Base-by-base conservation (phyloP, 192 early-diverging fungal species). In the Phycomyces blakesleeanus region DNA sequence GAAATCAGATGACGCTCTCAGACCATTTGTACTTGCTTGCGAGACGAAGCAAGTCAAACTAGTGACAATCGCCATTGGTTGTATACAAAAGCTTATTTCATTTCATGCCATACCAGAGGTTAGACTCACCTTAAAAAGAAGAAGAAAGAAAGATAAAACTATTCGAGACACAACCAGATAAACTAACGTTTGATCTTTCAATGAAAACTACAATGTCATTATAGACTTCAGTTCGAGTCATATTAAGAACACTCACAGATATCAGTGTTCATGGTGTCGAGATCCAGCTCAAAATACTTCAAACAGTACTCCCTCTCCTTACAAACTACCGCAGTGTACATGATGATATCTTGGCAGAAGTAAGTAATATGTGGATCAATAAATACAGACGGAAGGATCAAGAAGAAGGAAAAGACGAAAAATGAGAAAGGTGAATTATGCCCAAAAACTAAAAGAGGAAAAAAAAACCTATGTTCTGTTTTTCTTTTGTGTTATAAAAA, bases 211-310 rank as follows among this genome's bases (percentile, higher is more conserved):
- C 18, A 57, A 26, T 14, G 24, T 22, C 20, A 25, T 21, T 59
- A 16, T 47, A 66, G 78, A 78, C 72, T 25, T 83, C 91, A 4
- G 76, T 92, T 18, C 67, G 80, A 49, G 81, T 78, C 14, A 77
- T 91, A 12, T 61, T 97, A 26, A 74, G 83, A 49, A 85, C 86
- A 3, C 76, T 96, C 27, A 88, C 84, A 27, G 81, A 91, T 42
- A 84, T 89, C 22, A 79, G 85, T 51, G 70, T 74, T 1, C 81
- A 85, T 57, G 84, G 85, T 18, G 78, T 89, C 9, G 95, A 98
- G 29, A 85, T 95, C 22, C 97, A 99, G 69, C 75, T 99, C 40
- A 97, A 96, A 63, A 85, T 94, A 14, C 74, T 99, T 42, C 97
- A 99, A 68, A 93, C 90, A 11, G 78, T 99, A 9, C 65, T 96